Conservation (phyloP, 2,329 filamentous ascomycete species). For the Teratosphaeria viscida region DNA sequence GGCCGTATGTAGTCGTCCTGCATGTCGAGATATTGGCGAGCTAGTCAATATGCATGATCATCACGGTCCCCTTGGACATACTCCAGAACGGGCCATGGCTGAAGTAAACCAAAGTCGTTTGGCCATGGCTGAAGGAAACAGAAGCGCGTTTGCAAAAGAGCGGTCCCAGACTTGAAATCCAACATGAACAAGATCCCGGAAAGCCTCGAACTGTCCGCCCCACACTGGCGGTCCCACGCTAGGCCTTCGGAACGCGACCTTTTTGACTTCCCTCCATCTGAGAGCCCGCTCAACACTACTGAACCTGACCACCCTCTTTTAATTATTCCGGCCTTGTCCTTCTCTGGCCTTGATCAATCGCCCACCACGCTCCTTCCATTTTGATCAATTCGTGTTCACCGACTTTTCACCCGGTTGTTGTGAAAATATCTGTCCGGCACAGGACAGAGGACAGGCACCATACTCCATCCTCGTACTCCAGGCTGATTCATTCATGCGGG, state of each 20-base stretch:
- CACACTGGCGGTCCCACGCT: background rate
- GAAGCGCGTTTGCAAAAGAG: background rate
- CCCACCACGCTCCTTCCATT: background rate
- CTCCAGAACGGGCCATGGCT: background rate
- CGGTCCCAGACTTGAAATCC: background rate
- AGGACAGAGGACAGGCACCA: background rate
- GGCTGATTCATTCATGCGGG: background rate
- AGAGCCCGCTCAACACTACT: background rate
- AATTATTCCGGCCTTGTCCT: background rate
- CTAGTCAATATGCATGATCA: background rate
- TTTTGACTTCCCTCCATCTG: background rate
- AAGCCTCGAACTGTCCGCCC: background rate
- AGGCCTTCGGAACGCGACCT: background rate
- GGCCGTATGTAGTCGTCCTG: too few relatives aligned
- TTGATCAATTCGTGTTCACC: too few relatives aligned
- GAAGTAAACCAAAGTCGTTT: background rate
- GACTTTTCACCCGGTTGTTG: background rate
- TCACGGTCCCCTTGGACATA: background rate
- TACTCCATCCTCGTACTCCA: background rate
- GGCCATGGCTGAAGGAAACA: background rate
- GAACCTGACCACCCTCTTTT: background rate
- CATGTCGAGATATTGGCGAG: background rate
- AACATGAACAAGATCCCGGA: background rate
- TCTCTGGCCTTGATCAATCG: background rate
- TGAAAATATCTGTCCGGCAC: background rate